Evolutionary conservation across 768 basidiomycete genomes (phyloP), one percentile per base, ranked within the genome.

Genomic region (Scleroderma citrinum): DNA sequence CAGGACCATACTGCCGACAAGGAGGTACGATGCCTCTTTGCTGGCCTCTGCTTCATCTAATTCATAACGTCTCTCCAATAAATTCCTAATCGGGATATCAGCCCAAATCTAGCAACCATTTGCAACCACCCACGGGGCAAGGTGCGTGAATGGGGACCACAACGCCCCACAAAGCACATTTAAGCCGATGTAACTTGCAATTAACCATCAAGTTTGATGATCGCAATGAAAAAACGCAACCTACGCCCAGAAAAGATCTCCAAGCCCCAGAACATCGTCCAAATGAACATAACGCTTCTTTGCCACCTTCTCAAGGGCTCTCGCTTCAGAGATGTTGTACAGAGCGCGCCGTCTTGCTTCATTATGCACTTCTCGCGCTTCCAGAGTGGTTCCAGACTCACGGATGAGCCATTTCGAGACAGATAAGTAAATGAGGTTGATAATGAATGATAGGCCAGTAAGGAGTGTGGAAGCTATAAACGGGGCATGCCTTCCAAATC

Each of bases 241-340:
- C 69, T 63, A 85, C 81, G 80, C 81, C 86, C 85, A 88, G 55
- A 88, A 87, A 11, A 85, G 71, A 60, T 88, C 87, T 3, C 87
- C 87, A 4, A 89, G 71, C 53, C 76, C 76, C 2, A 77, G 73
- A 34, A 89, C 74, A 51, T 86, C 77, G 35, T 68, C 67, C 31
- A 87, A 56, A 50, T 78, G 71, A 16, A 89, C 84, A 56, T 68
- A 73, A 30, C 76, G 75, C 65, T 85, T 87, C 54, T 76, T 76
- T 3, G 84, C 83, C 7, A 86, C 83, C 52, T 73, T 78, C 57
- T 81, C 73, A 42, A 87, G 65, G 14, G 81, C 83, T 56, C 78
- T 75, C 0, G 76, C 80, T 57, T 85, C 83, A 0, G 81, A 72
- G 24, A 79, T 60, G 47, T 68, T 71, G 47, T 71, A 69, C 19